These are phyloP conservation scores for Rhizoclosmatium globosum DNA, from an alignment of 192 early-diverging fungal species.

Conservation along the genomic window DNA sequence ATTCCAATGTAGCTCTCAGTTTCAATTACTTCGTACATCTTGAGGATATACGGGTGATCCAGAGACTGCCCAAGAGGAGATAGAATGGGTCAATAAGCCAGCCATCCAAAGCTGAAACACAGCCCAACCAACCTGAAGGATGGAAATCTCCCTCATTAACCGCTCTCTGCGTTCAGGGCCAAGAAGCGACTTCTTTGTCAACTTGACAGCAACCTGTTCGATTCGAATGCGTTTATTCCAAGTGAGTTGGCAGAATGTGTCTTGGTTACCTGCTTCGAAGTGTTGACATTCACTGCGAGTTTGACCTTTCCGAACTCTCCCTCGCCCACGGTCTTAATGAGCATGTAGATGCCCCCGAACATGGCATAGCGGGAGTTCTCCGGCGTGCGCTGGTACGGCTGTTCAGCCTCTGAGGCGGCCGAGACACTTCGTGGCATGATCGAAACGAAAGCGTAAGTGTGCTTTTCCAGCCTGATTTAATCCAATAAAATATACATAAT, in stretches of 20 bases:
- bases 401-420: neutral
- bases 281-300: slow-evolving; percentile 52
- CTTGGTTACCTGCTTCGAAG: slow-evolving; percentile 41
- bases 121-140: slow-evolving; percentile 73
- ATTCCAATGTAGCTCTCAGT: slow-evolving; percentile 97
- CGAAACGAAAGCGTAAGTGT: no score
- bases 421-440: no score
- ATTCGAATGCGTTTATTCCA: neutral
- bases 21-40: slow-evolving; percentile 94
- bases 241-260: neutral
- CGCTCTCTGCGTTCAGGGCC: slow-evolving; percentile 83
- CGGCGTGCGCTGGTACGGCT: neutral
- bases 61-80: slow-evolving; percentile 68
- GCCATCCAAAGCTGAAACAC: neutral
- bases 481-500: no score
- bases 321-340: slow-evolving; percentile 55
- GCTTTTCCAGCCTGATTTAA: no score
- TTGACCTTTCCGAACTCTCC: slow-evolving; percentile 71
- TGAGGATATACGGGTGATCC: slow-evolving; percentile 90
- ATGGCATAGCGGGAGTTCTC: slow-evolving; percentile 17
- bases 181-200: slow-evolving; percentile 93
- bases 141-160: slow-evolving; percentile 93
- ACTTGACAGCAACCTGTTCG: slow-evolving; percentile 87
- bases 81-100: neutral
- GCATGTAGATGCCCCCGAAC: slow-evolving; percentile 33